Conservation (phyloP, 805 yeast species). For the Metschnikowia arizonensis region DNA sequence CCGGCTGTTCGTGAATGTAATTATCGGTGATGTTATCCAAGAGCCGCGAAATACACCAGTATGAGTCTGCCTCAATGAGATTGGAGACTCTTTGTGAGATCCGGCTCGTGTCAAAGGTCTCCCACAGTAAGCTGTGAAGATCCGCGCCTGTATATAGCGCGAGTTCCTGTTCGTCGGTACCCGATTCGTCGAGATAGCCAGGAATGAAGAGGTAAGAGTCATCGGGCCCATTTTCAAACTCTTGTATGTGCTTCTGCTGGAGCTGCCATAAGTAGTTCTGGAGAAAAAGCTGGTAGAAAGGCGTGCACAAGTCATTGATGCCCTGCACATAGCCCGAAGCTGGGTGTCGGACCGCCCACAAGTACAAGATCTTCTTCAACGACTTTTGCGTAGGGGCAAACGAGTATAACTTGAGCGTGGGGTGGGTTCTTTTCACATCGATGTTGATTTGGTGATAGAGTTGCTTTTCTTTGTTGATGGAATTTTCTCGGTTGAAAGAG, state of each 20-base stretch:
- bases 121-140: conserved; percentile 36
- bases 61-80: conserved; percentile 89
- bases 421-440: conserved; percentile 93
- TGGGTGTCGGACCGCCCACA: conserved; percentile 97
- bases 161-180: conserved; percentile 22
- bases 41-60: conserved; percentile 91
- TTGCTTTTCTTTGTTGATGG: conserved; percentile 51
- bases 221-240: conserved; percentile 17
- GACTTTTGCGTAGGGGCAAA: conserved; percentile 69
- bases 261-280: conserved; percentile 54
- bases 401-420: conserved; percentile 70
- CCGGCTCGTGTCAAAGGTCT: conserved; percentile 55
- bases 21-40: conserved; percentile 95
- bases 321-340: conserved; percentile 98
- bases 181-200: conserved; percentile 28
- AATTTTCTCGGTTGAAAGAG: conserved; percentile 29
- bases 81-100: conserved; percentile 58
- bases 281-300: conserved; percentile 84
- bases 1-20: conserved; percentile 97
- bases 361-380: conserved; percentile 72
- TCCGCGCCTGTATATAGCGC: conserved; percentile 25
- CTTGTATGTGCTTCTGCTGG: conserved; percentile 21
- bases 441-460: conserved; percentile 95
- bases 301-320: conserved; percentile 89
- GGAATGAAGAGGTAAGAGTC: conserved; percentile 31